Base-by-base conservation (phyloP, 495 filamentous ascomycete genomes). In the Collariella sp. region DNA sequence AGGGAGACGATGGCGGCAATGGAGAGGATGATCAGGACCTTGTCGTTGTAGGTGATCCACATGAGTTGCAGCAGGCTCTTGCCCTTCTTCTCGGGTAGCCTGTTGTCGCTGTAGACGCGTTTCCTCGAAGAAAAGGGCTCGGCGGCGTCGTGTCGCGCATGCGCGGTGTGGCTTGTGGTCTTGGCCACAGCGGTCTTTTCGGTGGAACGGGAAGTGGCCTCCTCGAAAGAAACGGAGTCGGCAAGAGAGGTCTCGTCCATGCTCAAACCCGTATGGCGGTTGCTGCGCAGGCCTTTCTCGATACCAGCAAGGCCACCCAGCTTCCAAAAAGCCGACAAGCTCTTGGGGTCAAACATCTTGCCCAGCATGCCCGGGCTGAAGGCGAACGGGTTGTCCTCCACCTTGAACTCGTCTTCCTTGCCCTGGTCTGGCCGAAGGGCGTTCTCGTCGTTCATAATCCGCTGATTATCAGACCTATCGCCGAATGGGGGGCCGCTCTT, bases 41-140 rank as follows among this genome's bases (percentile, higher is more conserved):
- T 88, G 70, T 94, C 88, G 62, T 91, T 88, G 65, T 89, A 90
- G 9, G 87, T 88, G 62, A 85, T 83, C 88, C 88, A 94, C 64
- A 91, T 83, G 33, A 91, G 59, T 60, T 83, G 77, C 55, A 85
- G 74, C 49, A 94, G 77, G 40, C 72, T 82, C 53, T 88, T 85
- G 26, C 84, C 79, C 61, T 90, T 86, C 64, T 87, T 85, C 50
- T 76, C 79, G 0, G 88, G 88, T 19, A 94, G 65, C 47, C 80
- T 68, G 60, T 94, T 94, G 64, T 88, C 81, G 46, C 76, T 62
- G 49, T 72, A 94, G 18, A 91, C 73, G 33, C 85, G 78, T 61
- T 85, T 83, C 52, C 88, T 76, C 58, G 87, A 84, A 9, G 77
- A 69, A 50, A 83, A 89, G 7, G 57, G 35, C 6, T 62, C 65